Evolutionary conservation across 2,329 filamentous ascomycete species (phyloP).

Genomic region (Cordyceps tenuipes): DNA sequence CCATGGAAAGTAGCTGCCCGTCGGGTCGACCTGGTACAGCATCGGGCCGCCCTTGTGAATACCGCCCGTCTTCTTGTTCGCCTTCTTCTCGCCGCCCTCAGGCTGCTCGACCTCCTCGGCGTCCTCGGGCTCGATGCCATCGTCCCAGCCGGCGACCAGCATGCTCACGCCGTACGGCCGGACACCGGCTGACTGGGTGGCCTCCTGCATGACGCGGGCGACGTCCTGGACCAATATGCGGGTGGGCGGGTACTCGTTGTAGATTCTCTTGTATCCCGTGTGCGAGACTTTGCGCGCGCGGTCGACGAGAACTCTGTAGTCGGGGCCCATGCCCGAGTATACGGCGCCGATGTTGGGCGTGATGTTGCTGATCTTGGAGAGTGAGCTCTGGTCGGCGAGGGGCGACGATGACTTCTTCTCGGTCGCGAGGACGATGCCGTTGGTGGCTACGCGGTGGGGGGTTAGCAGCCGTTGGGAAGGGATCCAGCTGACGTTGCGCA

Average conservation of each 20-base stretch:
- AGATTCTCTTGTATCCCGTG: conserved; percentile 98
- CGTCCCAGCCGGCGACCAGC: conserved; percentile 95
- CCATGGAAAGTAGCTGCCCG: conserved; percentile 97
- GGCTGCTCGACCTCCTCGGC: conserved; percentile 51
- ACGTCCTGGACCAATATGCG: conserved; percentile 99
- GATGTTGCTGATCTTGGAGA: conserved; percentile 95
- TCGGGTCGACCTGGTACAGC: conserved; percentile 98
- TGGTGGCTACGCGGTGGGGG: conserved; percentile 61
- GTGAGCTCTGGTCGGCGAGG: conserved; percentile 87
- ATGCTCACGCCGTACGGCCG: conserved; percentile 93
- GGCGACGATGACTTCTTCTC: conserved; percentile 99
- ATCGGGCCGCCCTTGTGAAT: conserved; percentile 94
- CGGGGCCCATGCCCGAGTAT: conserved; percentile 97
- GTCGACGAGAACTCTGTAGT: conserved; percentile 96
- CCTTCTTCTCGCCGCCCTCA: conserved; percentile 58
- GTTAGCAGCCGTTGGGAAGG: conserved; percentile 17
- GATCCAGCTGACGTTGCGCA: conserved; percentile 30
- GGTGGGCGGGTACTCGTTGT: conserved; percentile 99
- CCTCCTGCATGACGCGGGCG: conserved; percentile 96
- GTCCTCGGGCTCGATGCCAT: conserved; percentile 82
- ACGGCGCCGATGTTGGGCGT: conserved; percentile 99
- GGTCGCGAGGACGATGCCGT: conserved; percentile 96
- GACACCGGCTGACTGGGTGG: conserved; percentile 95
- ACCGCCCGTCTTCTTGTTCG: conserved; percentile 81
- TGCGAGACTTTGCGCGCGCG: conserved; percentile 97